Percentiles rank a stretch among this genome's conserved stretches.
phyloP scores from a whole-genome alignment of 495 filamentous ascomycete species.

The Amniculicola lignicola region DNA sequence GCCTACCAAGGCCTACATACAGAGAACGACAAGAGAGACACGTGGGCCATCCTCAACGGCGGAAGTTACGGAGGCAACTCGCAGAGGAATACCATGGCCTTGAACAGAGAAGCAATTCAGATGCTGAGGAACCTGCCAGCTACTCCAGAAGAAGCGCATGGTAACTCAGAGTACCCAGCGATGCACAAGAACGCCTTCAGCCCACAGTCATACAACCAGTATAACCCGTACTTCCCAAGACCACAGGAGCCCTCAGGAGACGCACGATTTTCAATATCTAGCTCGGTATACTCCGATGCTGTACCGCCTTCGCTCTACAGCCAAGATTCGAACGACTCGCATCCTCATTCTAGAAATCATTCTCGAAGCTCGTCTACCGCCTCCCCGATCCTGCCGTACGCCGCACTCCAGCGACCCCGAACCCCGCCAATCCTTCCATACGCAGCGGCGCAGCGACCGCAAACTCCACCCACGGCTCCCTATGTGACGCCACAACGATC shows the following conservation, averaged over 20 bases:
- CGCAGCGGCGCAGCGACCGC: not conserved
- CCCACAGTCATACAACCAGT: no score
- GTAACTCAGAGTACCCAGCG: constrained; percentile 16
- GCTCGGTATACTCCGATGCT: constrained; percentile 28
- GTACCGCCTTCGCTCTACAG: constrained; percentile 27
- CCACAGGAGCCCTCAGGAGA: no score
- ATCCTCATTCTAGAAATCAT: constrained; percentile 24
- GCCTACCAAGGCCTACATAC: constrained; percentile 22
- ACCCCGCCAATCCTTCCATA: not conserved
- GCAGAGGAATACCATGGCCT: constrained; percentile 13
- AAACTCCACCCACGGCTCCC: not conserved
- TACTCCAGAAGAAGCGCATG: constrained; percentile 15
- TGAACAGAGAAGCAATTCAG: constrained; percentile 21
- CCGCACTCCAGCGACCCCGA: not conserved
- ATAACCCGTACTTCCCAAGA: no score
- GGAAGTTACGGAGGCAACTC: constrained; percentile 9
- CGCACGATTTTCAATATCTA: constrained; percentile 14
- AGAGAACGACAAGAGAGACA: constrained; percentile 9
- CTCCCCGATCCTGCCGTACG: not conserved
- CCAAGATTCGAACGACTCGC: constrained; percentile 18
- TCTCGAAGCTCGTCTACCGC: constrained; percentile 10
- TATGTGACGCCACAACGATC: not conserved
- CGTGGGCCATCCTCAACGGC: constrained; percentile 16
- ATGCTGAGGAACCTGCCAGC: constrained; percentile 24
- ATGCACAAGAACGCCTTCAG: constrained; percentile 12